Percentiles rank a stretch among this genome's conserved stretches.
Evolutionary conservation across 768 basidiomycete genomes (phyloP).

Genomic region (Calocybe gangraenosa): DNA sequence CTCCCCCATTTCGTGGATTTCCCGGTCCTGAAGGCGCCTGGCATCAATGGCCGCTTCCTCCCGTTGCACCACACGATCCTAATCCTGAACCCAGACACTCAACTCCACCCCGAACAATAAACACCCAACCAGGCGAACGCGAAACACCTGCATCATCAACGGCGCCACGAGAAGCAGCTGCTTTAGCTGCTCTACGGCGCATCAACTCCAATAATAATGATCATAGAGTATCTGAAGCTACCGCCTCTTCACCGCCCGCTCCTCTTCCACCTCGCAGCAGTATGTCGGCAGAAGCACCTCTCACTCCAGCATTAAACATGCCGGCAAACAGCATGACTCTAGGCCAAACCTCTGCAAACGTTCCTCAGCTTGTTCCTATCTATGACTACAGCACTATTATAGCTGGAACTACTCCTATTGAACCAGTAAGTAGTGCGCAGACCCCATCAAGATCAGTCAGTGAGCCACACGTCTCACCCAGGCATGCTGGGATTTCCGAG

Average conservation of each 20-base stretch:
- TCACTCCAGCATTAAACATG: background rate
- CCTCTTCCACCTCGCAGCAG: too few relatives aligned
- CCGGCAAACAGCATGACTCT: background rate
- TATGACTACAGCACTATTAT: constrained; percentile 21
- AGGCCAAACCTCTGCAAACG: background rate
- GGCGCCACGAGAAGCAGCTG: constrained; percentile 44
- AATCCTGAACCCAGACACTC: background rate
- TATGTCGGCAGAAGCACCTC: background rate
- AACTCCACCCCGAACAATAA: too few relatives aligned
- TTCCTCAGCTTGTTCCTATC: constrained; percentile 29
- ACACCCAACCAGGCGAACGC: too few relatives aligned
- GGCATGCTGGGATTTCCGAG: constrained; percentile 6
- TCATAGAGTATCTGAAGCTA: constrained; percentile 9
- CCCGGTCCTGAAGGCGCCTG: constrained; percentile 61
- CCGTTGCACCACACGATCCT: constrained; percentile 3
- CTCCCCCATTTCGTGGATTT: constrained; percentile 60
- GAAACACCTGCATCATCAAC: background rate
- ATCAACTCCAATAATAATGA: constrained; percentile 18
- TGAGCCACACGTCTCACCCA: constrained; percentile 5
- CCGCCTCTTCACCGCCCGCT: background rate
- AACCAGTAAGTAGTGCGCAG: background rate
- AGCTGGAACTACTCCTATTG: background rate
- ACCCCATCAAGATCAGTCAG: background rate
- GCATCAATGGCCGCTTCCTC: constrained; percentile 50
- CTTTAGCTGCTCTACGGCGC: constrained; percentile 62